phyloP scores from a whole-genome alignment of 2,329 filamentous ascomycete species.

The Alternaria consortialis region DNA sequence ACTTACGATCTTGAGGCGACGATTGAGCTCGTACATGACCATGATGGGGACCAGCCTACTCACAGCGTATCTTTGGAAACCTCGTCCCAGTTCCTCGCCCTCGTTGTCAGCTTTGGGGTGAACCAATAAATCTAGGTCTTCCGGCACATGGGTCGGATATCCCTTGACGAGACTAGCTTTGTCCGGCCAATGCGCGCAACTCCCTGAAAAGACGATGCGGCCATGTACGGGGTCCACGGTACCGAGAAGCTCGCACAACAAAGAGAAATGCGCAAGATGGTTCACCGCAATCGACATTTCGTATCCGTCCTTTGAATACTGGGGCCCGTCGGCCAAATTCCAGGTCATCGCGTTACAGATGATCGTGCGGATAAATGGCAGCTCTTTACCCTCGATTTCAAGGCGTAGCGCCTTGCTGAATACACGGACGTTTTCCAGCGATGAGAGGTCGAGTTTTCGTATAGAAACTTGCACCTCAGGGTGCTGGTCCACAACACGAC shows the following conservation, averaged over 20 bases:
- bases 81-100: conserved; percentile 49
- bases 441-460: conserved; percentile 28
- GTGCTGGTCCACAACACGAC: conserved; percentile 16
- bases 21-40: conserved; percentile 55
- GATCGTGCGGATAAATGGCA: conserved; percentile 26
- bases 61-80: conserved; percentile 57
- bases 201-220: conserved; percentile 32
- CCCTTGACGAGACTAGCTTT: conserved; percentile 48
- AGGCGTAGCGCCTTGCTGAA: conserved; percentile 21
- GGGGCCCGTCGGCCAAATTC: conserved; percentile 19
- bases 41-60: conserved; percentile 55
- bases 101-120: conserved; percentile 43
- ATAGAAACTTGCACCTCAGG: conserved; percentile 18
- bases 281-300: conserved; percentile 29
- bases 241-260: conserved; percentile 26
- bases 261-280: conserved; percentile 29
- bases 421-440: conserved; percentile 16
- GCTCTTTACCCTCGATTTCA: conserved; percentile 15
- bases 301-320: conserved; percentile 28
- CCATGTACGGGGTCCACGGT: conserved; percentile 21
- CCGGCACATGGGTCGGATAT: conserved; percentile 45
- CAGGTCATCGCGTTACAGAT: conserved; percentile 38
- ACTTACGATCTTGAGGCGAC: conserved; percentile 40
- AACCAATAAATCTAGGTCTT: conserved; percentile 49
- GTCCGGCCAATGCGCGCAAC: conserved; percentile 52